Evolutionary conservation across 2,329 filamentous ascomycete species (phyloP).

Genomic region (Aspergillus brasiliensis): DNA sequence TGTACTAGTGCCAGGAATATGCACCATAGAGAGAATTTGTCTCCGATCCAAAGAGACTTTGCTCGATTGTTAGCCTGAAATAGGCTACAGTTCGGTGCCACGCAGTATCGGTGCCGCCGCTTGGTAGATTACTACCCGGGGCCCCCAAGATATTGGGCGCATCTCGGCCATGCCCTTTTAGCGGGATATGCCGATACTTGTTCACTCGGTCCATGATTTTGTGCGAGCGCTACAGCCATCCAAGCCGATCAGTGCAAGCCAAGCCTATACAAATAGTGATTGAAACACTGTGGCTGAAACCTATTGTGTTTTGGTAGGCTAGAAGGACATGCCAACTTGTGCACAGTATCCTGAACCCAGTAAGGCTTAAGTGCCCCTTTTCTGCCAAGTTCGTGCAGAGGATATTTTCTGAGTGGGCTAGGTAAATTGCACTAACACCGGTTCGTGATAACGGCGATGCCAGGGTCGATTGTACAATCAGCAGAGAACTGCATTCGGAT

Average conservation of each 20-base stretch:
- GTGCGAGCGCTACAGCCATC: no score
- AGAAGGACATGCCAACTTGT: background rate
- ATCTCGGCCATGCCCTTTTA: no score
- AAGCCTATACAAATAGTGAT: background rate
- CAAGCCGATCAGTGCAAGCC: background rate
- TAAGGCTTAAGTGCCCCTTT: background rate
- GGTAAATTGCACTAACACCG: background rate
- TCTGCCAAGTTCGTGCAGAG: background rate
- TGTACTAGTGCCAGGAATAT: no score
- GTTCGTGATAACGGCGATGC: background rate
- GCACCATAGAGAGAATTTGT: no score
- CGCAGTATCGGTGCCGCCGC: no score
- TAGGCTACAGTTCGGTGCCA: no score
- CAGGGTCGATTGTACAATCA: background rate
- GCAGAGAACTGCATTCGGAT: background rate
- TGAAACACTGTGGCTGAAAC: constrained; percentile 1
- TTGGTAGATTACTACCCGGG: no score
- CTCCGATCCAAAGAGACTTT: no score
- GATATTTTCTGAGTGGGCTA: background rate
- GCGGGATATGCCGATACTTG: no score
- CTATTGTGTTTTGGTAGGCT: background rate
- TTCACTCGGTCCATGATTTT: no score
- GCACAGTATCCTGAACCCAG: background rate
- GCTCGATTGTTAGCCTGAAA: no score
- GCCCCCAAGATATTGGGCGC: no score